Evolutionary conservation across 148 eudicot species (phyloP).

Genomic region (Polygonum maritimum): DNA sequence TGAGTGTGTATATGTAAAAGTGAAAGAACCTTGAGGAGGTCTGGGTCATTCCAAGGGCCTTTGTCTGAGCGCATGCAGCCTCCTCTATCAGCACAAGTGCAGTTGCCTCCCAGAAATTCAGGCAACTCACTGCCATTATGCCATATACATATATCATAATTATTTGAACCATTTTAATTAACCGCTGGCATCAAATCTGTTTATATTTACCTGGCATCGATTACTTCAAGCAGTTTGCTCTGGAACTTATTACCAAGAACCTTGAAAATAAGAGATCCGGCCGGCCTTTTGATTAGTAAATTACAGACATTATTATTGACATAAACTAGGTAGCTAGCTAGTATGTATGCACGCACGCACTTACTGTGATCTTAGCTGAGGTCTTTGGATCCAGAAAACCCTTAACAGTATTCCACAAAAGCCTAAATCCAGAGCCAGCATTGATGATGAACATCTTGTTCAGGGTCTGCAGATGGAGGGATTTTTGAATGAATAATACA

Average conservation of each 20-base stretch:
- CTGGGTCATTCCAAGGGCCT: constrained; percentile 93
- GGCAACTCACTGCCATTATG: constrained; percentile 63
- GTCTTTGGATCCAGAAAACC: constrained; percentile 86
- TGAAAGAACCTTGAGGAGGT: constrained; percentile 48
- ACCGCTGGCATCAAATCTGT: not conserved
- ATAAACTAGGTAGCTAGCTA: not conserved
- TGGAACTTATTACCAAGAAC: constrained; percentile 85
- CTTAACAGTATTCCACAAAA: constrained; percentile 79
- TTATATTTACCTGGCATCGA: constrained; percentile 61
- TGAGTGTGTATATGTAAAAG: not conserved
- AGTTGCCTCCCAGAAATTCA: constrained; percentile 76
- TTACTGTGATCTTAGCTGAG: constrained; percentile 61
- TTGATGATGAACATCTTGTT: constrained; percentile 94
- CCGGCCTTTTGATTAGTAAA: not conserved
- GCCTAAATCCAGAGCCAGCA: constrained; percentile 92
- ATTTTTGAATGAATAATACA: no score
- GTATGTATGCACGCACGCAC: not conserved
- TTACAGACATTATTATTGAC: not conserved
- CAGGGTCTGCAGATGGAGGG: constrained; percentile 37
- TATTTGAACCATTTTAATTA: not conserved
- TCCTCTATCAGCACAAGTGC: constrained; percentile 75
- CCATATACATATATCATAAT: not conserved
- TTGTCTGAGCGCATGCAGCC: constrained; percentile 89
- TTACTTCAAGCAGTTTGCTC: constrained; percentile 79
- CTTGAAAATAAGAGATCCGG: constrained; percentile 14